phyloP scores from a whole-genome alignment of 208 protist species.

The Crithidia acanthocephali region DNA sequence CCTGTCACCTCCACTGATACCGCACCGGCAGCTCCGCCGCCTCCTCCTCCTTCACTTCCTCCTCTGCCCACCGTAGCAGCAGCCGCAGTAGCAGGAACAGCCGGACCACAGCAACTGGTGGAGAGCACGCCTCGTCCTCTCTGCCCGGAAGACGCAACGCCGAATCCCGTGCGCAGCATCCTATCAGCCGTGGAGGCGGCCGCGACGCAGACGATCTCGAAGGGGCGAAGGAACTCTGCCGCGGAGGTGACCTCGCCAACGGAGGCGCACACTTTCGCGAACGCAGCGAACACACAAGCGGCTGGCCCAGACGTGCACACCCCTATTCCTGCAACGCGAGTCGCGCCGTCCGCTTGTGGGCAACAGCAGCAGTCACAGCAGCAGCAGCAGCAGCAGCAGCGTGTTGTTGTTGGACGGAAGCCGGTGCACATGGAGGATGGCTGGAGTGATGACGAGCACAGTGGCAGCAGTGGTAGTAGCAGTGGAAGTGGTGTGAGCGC shows the following conservation, averaged over 20 bases:
- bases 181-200: constrained; percentile 29
- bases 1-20: constrained; percentile 14
- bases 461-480: not conserved
- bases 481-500: too few species aligned
- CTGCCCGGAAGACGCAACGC: constrained; percentile 11
- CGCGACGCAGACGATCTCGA: constrained; percentile 18
- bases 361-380: not conserved
- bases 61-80: not conserved
- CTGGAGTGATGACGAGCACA: constrained; percentile 5
- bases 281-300: not conserved
- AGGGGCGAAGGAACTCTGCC: not conserved
- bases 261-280: not conserved
- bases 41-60: not conserved
- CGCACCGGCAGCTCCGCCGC: not conserved
- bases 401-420: too few species aligned
- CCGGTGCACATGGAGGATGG: not conserved
- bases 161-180: constrained; percentile 29
- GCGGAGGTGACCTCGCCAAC: not conserved
- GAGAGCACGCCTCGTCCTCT: not conserved
- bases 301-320: not conserved
- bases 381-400: not conserved
- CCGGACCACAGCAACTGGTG: not conserved
- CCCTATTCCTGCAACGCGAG: not conserved
- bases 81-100: not conserved
- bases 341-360: not conserved